These are phyloP conservation scores for Cardiospermum halicacabum DNA, from an alignment of 345 rosid genomes.

Conservation along the genomic window DNA sequence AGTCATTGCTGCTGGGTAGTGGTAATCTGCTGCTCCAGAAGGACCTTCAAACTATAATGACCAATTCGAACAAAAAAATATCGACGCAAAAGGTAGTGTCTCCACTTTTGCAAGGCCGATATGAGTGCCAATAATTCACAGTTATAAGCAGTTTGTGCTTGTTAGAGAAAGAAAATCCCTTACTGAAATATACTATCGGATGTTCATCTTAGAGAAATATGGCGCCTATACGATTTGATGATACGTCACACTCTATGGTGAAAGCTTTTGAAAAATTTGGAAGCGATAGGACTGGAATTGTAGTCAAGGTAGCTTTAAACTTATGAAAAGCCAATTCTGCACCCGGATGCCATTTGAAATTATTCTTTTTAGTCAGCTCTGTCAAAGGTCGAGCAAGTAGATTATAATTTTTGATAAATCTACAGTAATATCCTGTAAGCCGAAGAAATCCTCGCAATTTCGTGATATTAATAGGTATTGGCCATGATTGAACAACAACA, in stretches of 20 bases:
- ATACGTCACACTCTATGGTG: background rate
- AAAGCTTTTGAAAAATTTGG: background rate
- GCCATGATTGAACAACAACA: background rate
- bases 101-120: too few relatives aligned
- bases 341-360: background rate
- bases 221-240: too few relatives aligned
- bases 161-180: too few relatives aligned
- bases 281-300: background rate
- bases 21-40: too few relatives aligned
- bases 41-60: too few relatives aligned
- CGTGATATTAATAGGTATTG: background rate
- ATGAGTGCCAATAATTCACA: too few relatives aligned
- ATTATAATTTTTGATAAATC: background rate
- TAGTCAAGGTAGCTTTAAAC: background rate
- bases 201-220: background rate
- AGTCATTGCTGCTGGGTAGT: too few relatives aligned
- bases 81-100: too few relatives aligned
- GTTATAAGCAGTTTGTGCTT: too few relatives aligned
- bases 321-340: background rate
- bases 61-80: too few relatives aligned
- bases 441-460: slow-evolving; percentile 1
- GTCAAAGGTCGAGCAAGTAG: background rate
- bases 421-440: background rate
- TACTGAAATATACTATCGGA: background rate
- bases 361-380: background rate